Evolutionary conservation across 2,329 filamentous ascomycete genomes (phyloP).

Genomic region (Apiospora hydei): DNA sequence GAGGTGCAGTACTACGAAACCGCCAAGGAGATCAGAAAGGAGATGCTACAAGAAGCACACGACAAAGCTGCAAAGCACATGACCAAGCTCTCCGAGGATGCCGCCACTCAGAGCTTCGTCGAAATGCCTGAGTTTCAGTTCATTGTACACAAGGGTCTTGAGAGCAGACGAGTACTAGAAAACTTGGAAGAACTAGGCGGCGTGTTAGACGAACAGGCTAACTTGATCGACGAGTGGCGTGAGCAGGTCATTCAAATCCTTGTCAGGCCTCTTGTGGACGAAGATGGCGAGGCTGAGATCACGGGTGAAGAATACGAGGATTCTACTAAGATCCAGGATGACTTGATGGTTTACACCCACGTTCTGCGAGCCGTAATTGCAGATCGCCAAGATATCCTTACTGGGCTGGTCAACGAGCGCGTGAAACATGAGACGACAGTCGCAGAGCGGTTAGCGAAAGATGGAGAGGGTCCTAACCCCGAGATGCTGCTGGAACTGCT

Average conservation of each 20-base stretch:
- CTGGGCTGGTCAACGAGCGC: constrained; percentile 78
- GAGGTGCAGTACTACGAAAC: constrained; percentile 78
- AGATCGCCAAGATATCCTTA: constrained; percentile 79
- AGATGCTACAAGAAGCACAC: constrained; percentile 71
- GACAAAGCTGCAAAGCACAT: constrained; percentile 70
- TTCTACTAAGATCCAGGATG: constrained; percentile 86
- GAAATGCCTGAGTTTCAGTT: constrained; percentile 67
- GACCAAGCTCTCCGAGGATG: constrained; percentile 63
- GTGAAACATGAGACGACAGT: constrained; percentile 74
- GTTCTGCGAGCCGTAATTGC: constrained; percentile 77
- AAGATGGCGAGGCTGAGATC: constrained; percentile 74
- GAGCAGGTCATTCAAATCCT: constrained; percentile 75
- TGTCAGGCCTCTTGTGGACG: constrained; percentile 79
- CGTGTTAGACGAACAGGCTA: constrained; percentile 75
- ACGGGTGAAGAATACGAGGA: constrained; percentile 91
- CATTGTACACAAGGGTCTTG: constrained; percentile 69
- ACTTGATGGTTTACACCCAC: constrained; percentile 87
- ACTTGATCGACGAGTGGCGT: constrained; percentile 77
- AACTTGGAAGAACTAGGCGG: constrained; percentile 70
- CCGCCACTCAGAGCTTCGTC: constrained; percentile 62
- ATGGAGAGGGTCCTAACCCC: constrained; percentile 75
- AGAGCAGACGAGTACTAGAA: constrained; percentile 71
- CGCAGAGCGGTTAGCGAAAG: constrained; percentile 66
- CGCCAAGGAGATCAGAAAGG: constrained; percentile 79
- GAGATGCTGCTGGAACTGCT: constrained; percentile 64